Evolutionary conservation across 768 basidiomycete species (phyloP), one percentile per base, ranked within the genome.

Genomic region (Pleurotus sapidus): DNA sequence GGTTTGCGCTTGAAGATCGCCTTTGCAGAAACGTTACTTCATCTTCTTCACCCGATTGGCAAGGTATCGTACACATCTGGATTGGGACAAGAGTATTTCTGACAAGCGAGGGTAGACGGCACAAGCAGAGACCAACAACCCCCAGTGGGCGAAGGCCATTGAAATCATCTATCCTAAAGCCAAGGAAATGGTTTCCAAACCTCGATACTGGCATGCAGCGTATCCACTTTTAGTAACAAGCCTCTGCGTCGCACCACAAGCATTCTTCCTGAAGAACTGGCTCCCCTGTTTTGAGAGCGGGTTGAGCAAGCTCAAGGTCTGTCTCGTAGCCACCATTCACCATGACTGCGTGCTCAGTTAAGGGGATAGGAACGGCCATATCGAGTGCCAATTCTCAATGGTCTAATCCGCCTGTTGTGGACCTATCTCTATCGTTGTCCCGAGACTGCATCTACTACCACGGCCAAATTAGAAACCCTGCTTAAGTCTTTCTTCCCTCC

Each of bases 81-180:
- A 38, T 60, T 18, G 23, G 57, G 34, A 57, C 30, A 25, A 45
- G 24, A 18, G 47, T 42, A 11, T 30, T 15, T 24, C 56, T 65
- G 47, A 57, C 49, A 18, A 18, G 18, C 24, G 56, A 17, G 39
- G 38, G 20, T 54, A 95, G 91, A 95, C 89, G 39, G 95, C 93
- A 0, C 93, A 95, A 73, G 95, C 93, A 5, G 95, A 98, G 73
- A 94, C 95, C 49, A 97, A 97, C 64, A 89, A 95, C 69, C 95
- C 95, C 0, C 81, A 90, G 62, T 98, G 95, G 95, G 92, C 88
- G 4, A 93, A 92, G 67, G 94, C 95, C 0, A 89, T 95, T 27
- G 89, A 94, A 67, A 75, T 80, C 11, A 91, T 95, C 34, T 87
- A 86, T 67, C 88, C 89, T 2, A 91, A 88, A 66, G 89, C 90